These are phyloP conservation scores for Endoconidiophora laricicola DNA, from an alignment of 2,329 filamentous ascomycete genomes.

Conservation along the genomic window DNA sequence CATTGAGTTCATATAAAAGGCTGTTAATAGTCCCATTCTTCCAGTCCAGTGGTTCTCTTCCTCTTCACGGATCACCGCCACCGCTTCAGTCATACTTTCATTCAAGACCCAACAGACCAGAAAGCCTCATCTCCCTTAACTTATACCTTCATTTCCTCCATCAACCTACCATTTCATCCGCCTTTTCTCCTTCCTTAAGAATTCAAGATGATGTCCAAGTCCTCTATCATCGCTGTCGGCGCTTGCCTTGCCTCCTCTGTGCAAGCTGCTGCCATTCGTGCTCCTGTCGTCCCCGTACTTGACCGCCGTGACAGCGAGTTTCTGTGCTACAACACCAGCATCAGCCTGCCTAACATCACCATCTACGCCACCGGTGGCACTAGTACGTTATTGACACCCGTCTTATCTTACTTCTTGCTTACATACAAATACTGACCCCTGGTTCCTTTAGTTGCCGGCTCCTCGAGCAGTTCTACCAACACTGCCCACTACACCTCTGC, in stretches of 20 bases:
- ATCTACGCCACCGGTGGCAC: constrained; percentile 43
- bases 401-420: not conserved
- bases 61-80: no score
- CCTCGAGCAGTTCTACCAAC: constrained; percentile 29
- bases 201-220: constrained; percentile 6
- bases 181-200: not conserved
- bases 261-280: constrained; percentile 3
- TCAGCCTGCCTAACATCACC: constrained; percentile 34
- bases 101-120: not conserved
- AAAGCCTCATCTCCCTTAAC: not conserved
- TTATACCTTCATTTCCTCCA: not conserved
- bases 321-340: constrained; percentile 22
- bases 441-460: constrained; percentile 27
- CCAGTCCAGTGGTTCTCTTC: no score
- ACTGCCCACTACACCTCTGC: constrained; percentile 27
- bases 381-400: constrained; percentile 17
- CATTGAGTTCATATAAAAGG: no score
- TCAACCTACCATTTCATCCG: not conserved
- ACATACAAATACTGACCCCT: not conserved
- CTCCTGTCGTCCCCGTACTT: not conserved
- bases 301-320: constrained; percentile 9
- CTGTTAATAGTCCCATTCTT: no score
- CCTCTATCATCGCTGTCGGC: not conserved
- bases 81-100: no score
- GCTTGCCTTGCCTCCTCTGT: constrained; percentile 2